Evolutionary conservation across 2,329 filamentous ascomycete species (phyloP), one percentile per base, ranked within the genome.

Genomic region (Xylaria sp.): DNA sequence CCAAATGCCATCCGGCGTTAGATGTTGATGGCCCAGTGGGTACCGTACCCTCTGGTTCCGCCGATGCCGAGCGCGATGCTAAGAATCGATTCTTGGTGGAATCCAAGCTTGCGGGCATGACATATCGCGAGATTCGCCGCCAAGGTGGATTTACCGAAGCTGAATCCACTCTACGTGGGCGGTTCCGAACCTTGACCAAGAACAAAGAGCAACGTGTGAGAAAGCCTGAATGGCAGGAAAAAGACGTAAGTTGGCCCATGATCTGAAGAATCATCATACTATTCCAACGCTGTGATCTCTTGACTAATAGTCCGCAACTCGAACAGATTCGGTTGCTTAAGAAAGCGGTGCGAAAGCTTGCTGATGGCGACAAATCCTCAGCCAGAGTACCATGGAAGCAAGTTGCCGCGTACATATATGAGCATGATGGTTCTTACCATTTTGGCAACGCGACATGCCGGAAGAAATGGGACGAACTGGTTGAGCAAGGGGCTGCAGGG

Each of bases 121-220:
- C 89, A 0, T 93, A 93, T 79, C 86, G 84, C 63, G 84, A 91
- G 67, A 93, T 93, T 74, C 85, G 85, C 44, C 73, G 76, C 6
- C 74, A 80, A 20, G 87, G 89, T 15, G 80, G 82, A 1, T 90
- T 90, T 71, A 79, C 77, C 0, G 89, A 92, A 73, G 89, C 90
- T 1, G 91, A 93, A 79, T 92, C 90, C 11, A 94, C 92, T 0
- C 82, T 94, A 44, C 85, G 92, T 15, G 92, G 92, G 0, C 85
- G 91, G 0, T 89, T 87, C 72, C 83, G 92, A 4, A 88, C 85
- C 2, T 78, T 93, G 73, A 92, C 88, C 7, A 93, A 92, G 80
- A 79, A 80, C 13, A 88, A 88, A 73, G 82, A 85, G 40, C 83
- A 88, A 65, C 83, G 92, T 6, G 86, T 92, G 2, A 83, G 92